phyloP scores from a whole-genome alignment of 331 rosid species.

The Phaseolus coccineus region DNA sequence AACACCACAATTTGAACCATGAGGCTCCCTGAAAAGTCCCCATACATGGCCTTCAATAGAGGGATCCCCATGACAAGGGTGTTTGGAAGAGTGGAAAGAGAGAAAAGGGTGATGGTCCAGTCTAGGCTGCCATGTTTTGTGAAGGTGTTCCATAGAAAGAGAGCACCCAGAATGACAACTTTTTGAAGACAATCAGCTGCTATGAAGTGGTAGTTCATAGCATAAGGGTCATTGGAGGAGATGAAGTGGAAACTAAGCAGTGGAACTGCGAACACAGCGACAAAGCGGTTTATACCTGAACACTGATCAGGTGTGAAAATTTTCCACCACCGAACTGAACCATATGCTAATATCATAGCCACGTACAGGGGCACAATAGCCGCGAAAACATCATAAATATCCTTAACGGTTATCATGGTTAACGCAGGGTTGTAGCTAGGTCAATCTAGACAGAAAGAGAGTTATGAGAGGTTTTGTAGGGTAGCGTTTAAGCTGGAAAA shows the following conservation, averaged over 20 bases:
- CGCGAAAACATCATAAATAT: constrained; percentile 83
- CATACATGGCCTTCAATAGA: constrained; percentile 87
- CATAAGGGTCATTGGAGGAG: constrained; percentile 83
- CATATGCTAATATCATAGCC: constrained; percentile 93
- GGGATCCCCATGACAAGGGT: constrained; percentile 97
- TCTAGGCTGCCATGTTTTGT: constrained; percentile 70
- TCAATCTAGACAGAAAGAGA: neutral
- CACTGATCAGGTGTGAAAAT: constrained; percentile 94
- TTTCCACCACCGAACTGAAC: constrained; percentile 95
- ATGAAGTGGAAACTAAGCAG: constrained; percentile 91
- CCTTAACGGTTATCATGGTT: constrained; percentile 83
- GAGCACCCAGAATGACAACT: constrained; percentile 65
- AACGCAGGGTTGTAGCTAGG: neutral
- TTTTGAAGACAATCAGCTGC: constrained; percentile 93
- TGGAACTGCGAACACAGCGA: constrained; percentile 89
- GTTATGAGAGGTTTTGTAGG: constrained; percentile 23
- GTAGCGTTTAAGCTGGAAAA: constrained; percentile 39
- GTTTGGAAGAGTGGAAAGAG: constrained; percentile 94
- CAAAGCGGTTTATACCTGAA: constrained; percentile 94
- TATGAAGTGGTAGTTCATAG: constrained; percentile 89
- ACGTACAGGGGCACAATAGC: constrained; percentile 89
- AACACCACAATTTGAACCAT: constrained; percentile 95
- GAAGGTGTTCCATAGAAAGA: constrained; percentile 82
- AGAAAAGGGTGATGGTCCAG: constrained; percentile 92
- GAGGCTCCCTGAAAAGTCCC: constrained; percentile 74